phyloP scores from a whole-genome alignment of 768 basidiomycete genomes.

The Terana coerulea region DNA sequence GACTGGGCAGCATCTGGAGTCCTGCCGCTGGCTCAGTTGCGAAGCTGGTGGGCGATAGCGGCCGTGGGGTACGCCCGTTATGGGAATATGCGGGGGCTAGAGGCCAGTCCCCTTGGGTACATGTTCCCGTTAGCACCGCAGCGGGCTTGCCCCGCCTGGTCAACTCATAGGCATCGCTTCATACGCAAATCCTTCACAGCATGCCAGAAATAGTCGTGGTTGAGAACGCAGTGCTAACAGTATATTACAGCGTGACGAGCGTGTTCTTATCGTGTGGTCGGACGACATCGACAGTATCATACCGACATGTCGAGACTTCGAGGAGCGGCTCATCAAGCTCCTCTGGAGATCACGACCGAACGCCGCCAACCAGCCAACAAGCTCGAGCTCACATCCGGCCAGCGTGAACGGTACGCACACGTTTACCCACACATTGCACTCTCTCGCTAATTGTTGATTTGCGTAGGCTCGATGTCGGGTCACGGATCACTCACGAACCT shows the following conservation, averaged over 20 bases:
- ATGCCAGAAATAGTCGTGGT: no score
- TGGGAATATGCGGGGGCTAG: neutral
- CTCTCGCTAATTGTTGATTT: neutral
- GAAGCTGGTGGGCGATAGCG: neutral
- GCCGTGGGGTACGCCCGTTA: neutral
- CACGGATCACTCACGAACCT: conserved; percentile 30
- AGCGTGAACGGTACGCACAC: conserved; percentile 23
- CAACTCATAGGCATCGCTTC: no score
- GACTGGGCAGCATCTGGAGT: no score
- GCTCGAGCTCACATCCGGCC: conserved; percentile 27
- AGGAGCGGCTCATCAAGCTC: conserved; percentile 53
- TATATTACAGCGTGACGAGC: conserved; percentile 63
- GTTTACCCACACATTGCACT: neutral
- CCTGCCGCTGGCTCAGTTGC: no score
- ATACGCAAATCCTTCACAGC: no score
- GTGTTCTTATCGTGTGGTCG: conserved; percentile 82
- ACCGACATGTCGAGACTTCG: conserved; percentile 46
- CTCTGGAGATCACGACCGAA: conserved; percentile 44
- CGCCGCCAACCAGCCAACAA: conserved; percentile 23
- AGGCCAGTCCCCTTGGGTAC: no score
- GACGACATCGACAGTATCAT: conserved; percentile 78
- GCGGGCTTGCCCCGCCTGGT: no score
- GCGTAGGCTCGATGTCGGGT: conserved; percentile 33
- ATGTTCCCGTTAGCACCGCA: no score
- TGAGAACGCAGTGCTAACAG: neutral